Conservation (phyloP, 169 alveolate genomes). For the Eimeria brunetti region DNA sequence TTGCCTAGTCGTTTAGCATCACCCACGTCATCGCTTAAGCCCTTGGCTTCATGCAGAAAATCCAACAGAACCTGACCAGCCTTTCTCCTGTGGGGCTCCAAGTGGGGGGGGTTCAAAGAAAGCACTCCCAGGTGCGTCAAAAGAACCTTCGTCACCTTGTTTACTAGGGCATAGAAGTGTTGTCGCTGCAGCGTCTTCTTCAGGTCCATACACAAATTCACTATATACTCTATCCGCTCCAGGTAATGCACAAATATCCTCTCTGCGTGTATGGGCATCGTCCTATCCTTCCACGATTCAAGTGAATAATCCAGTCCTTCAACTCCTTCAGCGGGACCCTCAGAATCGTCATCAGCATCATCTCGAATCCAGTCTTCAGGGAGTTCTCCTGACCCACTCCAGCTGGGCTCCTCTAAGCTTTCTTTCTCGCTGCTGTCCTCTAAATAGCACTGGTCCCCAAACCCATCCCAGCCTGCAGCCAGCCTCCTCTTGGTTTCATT, state of each 20-base stretch:
- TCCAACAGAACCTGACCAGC: background rate
- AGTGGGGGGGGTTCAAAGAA: background rate
- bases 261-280: background rate
- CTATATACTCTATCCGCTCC: background rate
- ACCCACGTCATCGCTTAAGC: too few relatives aligned
- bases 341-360: background rate
- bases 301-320: background rate
- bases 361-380: background rate
- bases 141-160: background rate
- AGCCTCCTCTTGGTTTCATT: background rate
- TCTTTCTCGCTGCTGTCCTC: background rate
- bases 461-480: background rate
- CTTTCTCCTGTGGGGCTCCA: background rate
- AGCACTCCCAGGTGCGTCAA: background rate
- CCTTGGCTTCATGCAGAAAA: background rate
- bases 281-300: background rate
- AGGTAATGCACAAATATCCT: background rate
- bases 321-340: background rate
- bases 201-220: background rate
- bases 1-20: background rate
- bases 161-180: background rate
- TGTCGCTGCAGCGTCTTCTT: background rate
- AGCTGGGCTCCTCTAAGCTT: background rate
- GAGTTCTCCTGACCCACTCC: background rate
- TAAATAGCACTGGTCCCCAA: background rate